These are phyloP conservation scores for Starmerella vaccinii DNA, from an alignment of 805 yeast genomes.

Conservation along the genomic window DNA sequence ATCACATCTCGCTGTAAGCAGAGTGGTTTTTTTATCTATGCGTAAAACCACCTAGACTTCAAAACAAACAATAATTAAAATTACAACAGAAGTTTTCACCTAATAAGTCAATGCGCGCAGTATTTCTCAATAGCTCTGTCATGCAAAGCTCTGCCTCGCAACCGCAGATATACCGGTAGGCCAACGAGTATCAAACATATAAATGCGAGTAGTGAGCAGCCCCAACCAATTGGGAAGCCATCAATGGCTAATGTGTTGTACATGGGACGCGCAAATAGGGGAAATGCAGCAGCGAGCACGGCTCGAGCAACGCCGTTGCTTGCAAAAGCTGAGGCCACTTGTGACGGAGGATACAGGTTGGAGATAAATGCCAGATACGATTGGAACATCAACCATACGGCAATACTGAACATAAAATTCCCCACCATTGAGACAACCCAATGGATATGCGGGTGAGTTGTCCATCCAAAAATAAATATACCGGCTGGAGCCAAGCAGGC, in stretches of 20 bases:
- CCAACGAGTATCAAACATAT: constrained; percentile 40
- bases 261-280: constrained; percentile 52
- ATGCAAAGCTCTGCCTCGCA: constrained; percentile 12
- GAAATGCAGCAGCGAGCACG: constrained; percentile 47
- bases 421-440: constrained; percentile 45
- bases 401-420: constrained; percentile 33
- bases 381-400: constrained; percentile 43
- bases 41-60: neutral
- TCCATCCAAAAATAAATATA: constrained; percentile 50
- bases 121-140: constrained; percentile 13
- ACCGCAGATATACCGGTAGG: constrained; percentile 30
- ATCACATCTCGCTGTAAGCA: no score
- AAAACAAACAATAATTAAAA: no score
- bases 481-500: constrained; percentile 41
- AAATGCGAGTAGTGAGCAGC: constrained; percentile 40
- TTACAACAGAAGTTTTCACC: no score
- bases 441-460: constrained; percentile 38
- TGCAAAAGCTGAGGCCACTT: constrained; percentile 48
- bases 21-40: no score
- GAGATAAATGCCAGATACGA: constrained; percentile 42
- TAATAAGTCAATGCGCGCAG: neutral
- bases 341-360: constrained; percentile 39
- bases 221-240: constrained; percentile 52
- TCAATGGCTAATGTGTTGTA: constrained; percentile 34
- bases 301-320: constrained; percentile 45